Base-by-base conservation (phyloP, 208 protist genomes). In the Leishmania lainsoni region DNA sequence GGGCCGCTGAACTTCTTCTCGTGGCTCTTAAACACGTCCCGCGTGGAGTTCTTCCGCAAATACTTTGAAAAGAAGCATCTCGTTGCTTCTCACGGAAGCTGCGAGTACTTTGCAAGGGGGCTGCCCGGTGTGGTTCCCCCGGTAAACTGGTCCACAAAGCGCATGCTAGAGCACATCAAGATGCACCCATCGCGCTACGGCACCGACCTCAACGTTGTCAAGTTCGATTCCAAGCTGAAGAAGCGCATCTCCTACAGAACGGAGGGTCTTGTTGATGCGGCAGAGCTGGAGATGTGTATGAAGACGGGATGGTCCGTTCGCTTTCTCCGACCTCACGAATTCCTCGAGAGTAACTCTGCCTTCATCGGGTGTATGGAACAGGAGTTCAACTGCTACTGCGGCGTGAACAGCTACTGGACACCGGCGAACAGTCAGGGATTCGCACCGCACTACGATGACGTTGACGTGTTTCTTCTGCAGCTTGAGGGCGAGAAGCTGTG, bases 401-500 rank as follows among this genome's bases (percentile, higher is more conserved):
- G 98, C 22, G 85, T 94, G 49, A 99, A 99, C 89, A 93, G 94
- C 75, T 99, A 99, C 89, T 93, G 98, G 80, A 99, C 98, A 2
- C 97, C 98, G 14, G 81, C 94, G 51, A 83, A 88, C 65, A 93
- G 92, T 59, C 93, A 98, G 80, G 96, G 96, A 39, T 98, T 98
- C 73, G 98, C 98, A 5, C 98, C 98, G 63, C 98, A 99, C 90
- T 98, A 97, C 87, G 98, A 99, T 82, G 98, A 99, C 84, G 96
- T 99, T 0, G 98, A 99, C 56, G 98, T 96, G 32, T 99, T 99
- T 76, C 90, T 99, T n/a, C 81, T 99, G 49, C 98, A 99, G 84
- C 74, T 98, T 1, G 97, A 99, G 78, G 98, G 94, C 5, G 90
- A 89, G 52, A 99, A 99, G 81, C 74, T 88, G 39, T 99, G 98